Conservation (phyloP, 352 stramenopile genomes). For the Hyaloperonospora brassicae region DNA sequence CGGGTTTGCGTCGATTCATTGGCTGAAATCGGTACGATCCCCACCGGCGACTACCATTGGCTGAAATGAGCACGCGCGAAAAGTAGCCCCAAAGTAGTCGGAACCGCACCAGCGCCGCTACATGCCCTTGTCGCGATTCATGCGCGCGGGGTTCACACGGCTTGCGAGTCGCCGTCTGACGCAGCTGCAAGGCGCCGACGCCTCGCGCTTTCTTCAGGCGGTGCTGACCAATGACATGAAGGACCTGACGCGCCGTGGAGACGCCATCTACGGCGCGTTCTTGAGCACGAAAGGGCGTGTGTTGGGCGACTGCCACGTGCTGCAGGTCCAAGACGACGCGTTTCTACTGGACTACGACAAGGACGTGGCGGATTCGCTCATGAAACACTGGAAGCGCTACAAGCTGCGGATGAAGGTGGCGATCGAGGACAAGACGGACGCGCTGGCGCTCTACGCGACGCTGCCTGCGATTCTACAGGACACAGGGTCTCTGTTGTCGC, state of each 20-base stretch:
- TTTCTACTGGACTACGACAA: conserved; percentile 73
- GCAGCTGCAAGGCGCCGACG: conserved; percentile 65
- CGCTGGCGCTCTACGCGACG: conserved; percentile 37
- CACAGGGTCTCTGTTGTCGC: too few species aligned
- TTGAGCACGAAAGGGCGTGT: conserved; percentile 73
- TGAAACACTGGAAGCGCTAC: conserved; percentile 85
- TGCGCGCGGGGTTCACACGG: conserved; percentile 36
- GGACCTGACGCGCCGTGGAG: conserved; percentile 32
- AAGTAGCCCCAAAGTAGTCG: background rate
- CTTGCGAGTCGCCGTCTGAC: conserved; percentile 50
- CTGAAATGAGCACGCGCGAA: conserved; percentile 2
- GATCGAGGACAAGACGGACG: conserved; percentile 61
- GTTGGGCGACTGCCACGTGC: conserved; percentile 67
- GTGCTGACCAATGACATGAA: conserved; percentile 85
- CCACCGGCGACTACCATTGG: conserved; percentile 7
- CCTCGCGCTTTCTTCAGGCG: conserved; percentile 67
- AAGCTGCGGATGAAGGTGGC: conserved; percentile 80
- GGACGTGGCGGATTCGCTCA: conserved; percentile 40
- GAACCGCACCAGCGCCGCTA: background rate
- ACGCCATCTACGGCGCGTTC: conserved; percentile 73
- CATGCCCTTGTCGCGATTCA: conserved; percentile 20
- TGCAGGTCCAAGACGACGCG: conserved; percentile 57
- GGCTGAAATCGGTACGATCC: background rate
- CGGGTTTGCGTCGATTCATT: too few species aligned
- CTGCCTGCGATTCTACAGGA: conserved; percentile 38